Conservation (phyloP, 345 rosid species). For the Microthlaspi erraticum region DNA sequence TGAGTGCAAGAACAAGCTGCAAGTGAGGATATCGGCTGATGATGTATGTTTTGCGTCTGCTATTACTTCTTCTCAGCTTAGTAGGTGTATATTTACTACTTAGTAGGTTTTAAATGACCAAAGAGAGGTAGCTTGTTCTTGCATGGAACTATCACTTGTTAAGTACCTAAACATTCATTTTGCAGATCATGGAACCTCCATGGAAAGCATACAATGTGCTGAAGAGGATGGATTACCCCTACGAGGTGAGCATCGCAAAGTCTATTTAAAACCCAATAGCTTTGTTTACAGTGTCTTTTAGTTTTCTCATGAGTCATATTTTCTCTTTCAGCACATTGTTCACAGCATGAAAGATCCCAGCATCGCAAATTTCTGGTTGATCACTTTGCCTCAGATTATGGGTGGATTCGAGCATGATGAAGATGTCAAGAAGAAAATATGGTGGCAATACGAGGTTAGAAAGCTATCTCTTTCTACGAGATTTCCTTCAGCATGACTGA, state of each 20-base stretch:
- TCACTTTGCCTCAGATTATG: constrained; percentile 80
- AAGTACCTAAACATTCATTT: constrained; percentile 3
- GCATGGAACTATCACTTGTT: constrained; percentile 9
- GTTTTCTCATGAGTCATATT: constrained; percentile 13
- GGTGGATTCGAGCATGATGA: constrained; percentile 89
- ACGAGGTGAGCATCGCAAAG: constrained; percentile 60
- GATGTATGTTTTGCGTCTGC: constrained; percentile 65
- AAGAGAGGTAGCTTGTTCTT: constrained; percentile 5
- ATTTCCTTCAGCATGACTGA: constrained; percentile 18
- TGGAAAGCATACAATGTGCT: constrained; percentile 83
- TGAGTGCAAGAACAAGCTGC: constrained; percentile 89
- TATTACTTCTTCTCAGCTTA: constrained; percentile 37
- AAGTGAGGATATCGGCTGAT: constrained; percentile 89
- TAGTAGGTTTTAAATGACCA: constrained; percentile 25
- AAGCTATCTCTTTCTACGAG: constrained; percentile 2
- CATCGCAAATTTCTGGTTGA: constrained; percentile 95
- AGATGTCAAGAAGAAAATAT: constrained; percentile 79
- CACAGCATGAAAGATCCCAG: constrained; percentile 97
- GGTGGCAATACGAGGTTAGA: constrained; percentile 92
- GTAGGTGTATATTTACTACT: constrained; percentile 19
- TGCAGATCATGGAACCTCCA: constrained; percentile 96
- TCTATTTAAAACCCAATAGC: constrained; percentile 4
- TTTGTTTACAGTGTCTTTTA: not conserved
- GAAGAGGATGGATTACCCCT: constrained; percentile 93
- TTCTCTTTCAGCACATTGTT: constrained; percentile 76